phyloP scores from a whole-genome alignment of 2,329 filamentous ascomycete species.

The Colletotrichum sublineola region DNA sequence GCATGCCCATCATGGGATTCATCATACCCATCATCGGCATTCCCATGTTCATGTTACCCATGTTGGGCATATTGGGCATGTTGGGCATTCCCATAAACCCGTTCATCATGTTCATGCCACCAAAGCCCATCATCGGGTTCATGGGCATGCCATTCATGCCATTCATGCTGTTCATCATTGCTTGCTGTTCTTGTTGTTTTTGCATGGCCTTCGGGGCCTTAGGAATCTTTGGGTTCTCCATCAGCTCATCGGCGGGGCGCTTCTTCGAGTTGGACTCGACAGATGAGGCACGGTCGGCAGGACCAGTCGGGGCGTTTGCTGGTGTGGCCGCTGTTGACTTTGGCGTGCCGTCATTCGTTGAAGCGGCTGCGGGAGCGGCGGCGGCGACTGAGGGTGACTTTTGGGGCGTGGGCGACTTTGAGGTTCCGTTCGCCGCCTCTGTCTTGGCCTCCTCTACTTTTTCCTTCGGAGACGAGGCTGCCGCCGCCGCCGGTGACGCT shows the following conservation, averaged over 20 bases:
- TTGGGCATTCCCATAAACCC: conserved; percentile 49
- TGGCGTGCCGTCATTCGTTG: conserved; percentile 49
- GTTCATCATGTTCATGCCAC: conserved; percentile 41
- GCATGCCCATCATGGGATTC: conserved; percentile 46
- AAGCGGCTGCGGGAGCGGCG: conserved; percentile 31
- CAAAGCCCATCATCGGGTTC: conserved; percentile 49
- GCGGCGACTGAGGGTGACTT: conserved; percentile 48
- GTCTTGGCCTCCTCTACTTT: conserved; percentile 29
- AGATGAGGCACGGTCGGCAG: conserved; percentile 41
- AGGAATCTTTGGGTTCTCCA: conserved; percentile 74
- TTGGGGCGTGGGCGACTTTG: conserved; percentile 47
- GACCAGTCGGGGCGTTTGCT: conserved; percentile 46
- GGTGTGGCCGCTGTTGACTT: conserved; percentile 48
- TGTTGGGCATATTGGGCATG: conserved; percentile 55
- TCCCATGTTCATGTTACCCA: conserved; percentile 49
- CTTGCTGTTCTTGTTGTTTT: conserved; percentile 63
- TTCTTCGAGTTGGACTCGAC: conserved; percentile 73
- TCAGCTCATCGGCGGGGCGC: conserved; percentile 80
- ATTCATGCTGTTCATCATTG: conserved; percentile 63
- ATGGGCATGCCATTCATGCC: conserved; percentile 53
- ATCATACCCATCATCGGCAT: conserved; percentile 48
- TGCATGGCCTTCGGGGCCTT: conserved; percentile 77
- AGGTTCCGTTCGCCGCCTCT: conserved; percentile 38
- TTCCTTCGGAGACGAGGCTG: conserved; percentile 48
- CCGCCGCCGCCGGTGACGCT: conserved; percentile 48